phyloP scores from a whole-genome alignment of 129 eudicot genomes.

The Scalesia atractyloides region DNA sequence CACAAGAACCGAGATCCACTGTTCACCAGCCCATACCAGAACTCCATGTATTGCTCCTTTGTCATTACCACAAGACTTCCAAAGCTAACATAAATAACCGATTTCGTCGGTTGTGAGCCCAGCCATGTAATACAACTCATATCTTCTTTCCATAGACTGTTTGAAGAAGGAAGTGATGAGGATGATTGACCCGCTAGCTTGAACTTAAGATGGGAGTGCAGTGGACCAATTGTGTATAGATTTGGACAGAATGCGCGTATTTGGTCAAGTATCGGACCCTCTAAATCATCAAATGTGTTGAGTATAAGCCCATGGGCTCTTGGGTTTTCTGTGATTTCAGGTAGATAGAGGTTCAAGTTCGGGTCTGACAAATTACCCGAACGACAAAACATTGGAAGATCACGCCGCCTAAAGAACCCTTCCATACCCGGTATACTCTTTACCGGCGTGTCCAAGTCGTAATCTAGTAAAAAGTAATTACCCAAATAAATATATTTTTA shows the following conservation, averaged over 20 bases:
- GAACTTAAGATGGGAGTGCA: constrained; percentile 49
- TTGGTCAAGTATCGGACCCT: constrained; percentile 49
- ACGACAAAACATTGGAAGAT: constrained; percentile 58
- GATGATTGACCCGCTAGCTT: constrained; percentile 25
- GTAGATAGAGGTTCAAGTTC: constrained; percentile 21
- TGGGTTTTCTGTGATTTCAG: constrained; percentile 31
- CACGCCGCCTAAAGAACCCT: constrained; percentile 51
- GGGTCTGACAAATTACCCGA: constrained; percentile 32
- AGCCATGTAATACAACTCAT: constrained; percentile 47
- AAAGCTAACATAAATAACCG: constrained; percentile 53
- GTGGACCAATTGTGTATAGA: constrained; percentile 59
- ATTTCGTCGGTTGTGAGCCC: constrained; percentile 48
- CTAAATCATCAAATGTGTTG: constrained; percentile 66
- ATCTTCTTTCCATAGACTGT: constrained; percentile 41
- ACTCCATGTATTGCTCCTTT: constrained; percentile 44
- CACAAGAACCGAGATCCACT: constrained; percentile 45
- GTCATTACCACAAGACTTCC: constrained; percentile 47
- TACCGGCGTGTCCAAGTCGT: constrained; percentile 44
- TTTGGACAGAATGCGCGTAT: constrained; percentile 48
- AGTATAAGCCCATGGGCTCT: constrained; percentile 54
- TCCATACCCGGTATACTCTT: constrained; percentile 54
- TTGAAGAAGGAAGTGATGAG: constrained; percentile 30
- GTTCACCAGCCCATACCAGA: constrained; percentile 55
- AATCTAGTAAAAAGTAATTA: constrained; percentile 25
- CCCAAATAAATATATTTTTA: background rate